Conservation (phyloP, 805 yeast species). For the Lipomyces orientalis region DNA sequence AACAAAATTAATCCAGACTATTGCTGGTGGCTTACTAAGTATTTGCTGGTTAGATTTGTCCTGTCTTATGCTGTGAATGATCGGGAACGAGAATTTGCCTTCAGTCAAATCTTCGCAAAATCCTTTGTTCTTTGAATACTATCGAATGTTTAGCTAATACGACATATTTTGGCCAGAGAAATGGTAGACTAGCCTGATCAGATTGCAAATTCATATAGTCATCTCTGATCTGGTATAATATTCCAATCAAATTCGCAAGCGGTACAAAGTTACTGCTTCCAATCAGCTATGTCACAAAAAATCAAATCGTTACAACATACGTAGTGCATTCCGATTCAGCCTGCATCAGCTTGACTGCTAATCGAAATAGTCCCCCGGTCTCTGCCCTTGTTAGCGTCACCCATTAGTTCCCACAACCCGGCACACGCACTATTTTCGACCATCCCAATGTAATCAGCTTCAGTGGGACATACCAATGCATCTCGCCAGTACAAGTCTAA, state of each 20-base stretch:
- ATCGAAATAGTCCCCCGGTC: conserved; percentile 86
- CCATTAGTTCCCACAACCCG: neutral
- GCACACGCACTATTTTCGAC: conserved; percentile 64
- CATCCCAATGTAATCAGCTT: conserved; percentile 73
- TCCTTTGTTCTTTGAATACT: conserved; percentile 68
- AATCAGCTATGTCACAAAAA: neutral
- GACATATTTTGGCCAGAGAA: neutral
- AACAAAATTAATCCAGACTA: conserved; percentile 6
- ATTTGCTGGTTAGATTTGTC: conserved; percentile 51
- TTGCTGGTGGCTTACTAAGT: conserved; percentile 40
- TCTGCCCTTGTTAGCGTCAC: conserved; percentile 41
- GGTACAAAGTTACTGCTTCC: conserved; percentile 51
- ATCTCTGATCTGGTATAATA: conserved; percentile 83
- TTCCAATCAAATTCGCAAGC: conserved; percentile 77
- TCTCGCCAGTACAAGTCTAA: conserved; percentile 90
- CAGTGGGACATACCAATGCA: conserved; percentile 59
- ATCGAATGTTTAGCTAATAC: conserved; percentile 29
- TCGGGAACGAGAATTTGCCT: conserved; percentile 87
- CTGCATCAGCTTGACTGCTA: conserved; percentile 71
- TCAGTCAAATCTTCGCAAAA: conserved; percentile 85
- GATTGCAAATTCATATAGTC: conserved; percentile 76
- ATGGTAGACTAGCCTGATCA: conserved; percentile 34
- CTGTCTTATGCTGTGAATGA: conserved; percentile 64
- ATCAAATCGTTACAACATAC: conserved; percentile 19
- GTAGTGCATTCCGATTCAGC: conserved; percentile 39